Evolutionary conservation across 2,329 filamentous ascomycete genomes (phyloP).

Genomic region (Aspergillus fumigatiaffinis): DNA sequence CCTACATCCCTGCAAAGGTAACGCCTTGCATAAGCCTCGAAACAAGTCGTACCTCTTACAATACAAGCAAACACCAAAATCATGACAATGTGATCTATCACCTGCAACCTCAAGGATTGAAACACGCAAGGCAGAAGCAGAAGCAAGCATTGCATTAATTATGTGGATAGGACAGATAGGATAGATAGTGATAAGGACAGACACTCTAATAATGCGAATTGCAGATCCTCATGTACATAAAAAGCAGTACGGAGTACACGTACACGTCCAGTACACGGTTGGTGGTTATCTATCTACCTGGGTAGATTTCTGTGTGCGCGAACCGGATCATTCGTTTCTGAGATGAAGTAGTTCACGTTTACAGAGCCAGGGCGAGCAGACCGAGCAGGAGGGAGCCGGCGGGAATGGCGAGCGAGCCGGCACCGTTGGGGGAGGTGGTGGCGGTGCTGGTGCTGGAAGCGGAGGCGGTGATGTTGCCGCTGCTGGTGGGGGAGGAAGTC

Average conservation of each 20-base stretch:
- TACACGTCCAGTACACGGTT: not conserved
- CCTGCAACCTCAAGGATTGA: no score
- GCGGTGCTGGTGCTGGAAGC: constrained; percentile 9
- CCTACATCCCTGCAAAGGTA: not conserved
- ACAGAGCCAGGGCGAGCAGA: constrained; percentile 23
- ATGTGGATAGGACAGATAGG: not conserved
- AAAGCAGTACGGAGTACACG: not conserved
- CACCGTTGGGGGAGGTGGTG: constrained; percentile 1
- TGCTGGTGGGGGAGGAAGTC: constrained; percentile 14
- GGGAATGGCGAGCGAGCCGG: constrained; percentile 22
- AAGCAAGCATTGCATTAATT: not conserved
- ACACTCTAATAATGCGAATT: not conserved
- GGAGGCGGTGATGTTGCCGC: not conserved
- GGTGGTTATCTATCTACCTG: not conserved
- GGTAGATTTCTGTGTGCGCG: no score
- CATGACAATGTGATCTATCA: no score
- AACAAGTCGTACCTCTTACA: not conserved
- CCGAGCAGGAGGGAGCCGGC: constrained; percentile 27
- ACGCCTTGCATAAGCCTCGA: not conserved
- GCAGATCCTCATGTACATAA: not conserved
- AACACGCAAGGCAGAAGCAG: not conserved
- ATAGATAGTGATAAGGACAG: not conserved
- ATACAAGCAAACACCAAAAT: no score
- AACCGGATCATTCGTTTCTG: no score
- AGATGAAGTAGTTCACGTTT: constrained; percentile 10